phyloP scores from a whole-genome alignment of 78 protist genomes.

The Neovahlkampfia damariscottae region DNA sequence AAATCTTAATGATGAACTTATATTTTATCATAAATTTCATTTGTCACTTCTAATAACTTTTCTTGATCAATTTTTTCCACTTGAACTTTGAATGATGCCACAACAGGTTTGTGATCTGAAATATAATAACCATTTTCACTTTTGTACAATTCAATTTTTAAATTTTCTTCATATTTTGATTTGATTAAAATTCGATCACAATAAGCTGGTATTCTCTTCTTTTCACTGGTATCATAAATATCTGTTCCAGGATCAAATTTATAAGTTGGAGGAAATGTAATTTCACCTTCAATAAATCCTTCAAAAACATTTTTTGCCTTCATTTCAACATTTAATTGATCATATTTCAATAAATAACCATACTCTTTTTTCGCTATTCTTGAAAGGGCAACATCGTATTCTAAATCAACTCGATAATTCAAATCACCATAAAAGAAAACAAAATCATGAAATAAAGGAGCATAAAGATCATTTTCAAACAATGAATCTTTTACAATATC shows the following conservation, averaged over 20 bases:
- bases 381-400: background rate
- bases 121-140: too few species aligned
- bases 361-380: background rate
- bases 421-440: conserved; percentile 34
- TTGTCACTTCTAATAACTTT: too few species aligned
- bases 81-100: too few species aligned
- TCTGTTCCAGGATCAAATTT: conserved; percentile 42
- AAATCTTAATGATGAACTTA: too few species aligned
- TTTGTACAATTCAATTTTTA: too few species aligned
- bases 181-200: conserved; percentile 52
- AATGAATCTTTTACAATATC: conserved; percentile 31
- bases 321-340: background rate
- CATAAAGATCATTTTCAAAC: background rate
- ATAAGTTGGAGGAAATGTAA: conserved; percentile 58
- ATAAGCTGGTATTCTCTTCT: conserved; percentile 59
- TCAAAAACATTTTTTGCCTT: background rate
- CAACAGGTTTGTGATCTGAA: too few species aligned
- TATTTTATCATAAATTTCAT: too few species aligned
- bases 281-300: conserved; percentile 20
- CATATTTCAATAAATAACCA: background rate
- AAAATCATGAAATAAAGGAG: conserved; percentile 14
- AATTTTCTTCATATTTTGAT: too few species aligned
- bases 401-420: conserved; percentile 36
- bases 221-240: conserved; percentile 47
- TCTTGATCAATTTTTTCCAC: too few species aligned